Evolutionary conservation across 2,329 filamentous ascomycete genomes (phyloP).

Genomic region (Hymenoscyphus albidus): DNA sequence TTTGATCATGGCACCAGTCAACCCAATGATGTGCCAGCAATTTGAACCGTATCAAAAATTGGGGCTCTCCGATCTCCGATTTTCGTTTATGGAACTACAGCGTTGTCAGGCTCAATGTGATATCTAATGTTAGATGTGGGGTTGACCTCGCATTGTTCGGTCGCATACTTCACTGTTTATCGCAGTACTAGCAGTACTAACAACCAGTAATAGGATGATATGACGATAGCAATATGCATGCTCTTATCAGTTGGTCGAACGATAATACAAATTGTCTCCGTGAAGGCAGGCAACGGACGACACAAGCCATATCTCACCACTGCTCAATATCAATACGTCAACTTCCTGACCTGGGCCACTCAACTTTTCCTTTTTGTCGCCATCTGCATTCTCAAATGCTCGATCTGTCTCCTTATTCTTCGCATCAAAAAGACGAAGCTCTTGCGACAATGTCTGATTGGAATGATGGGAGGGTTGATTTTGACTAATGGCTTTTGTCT

Average conservation of each 20-base stretch:
- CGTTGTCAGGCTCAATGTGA: not conserved
- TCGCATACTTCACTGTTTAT: not conserved
- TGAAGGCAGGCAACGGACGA: conserved; percentile 38
- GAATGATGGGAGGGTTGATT: conserved; percentile 14
- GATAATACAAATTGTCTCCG: conserved; percentile 36
- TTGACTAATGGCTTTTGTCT: conserved; percentile 11
- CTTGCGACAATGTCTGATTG: conserved; percentile 34
- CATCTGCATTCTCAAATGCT: conserved; percentile 41
- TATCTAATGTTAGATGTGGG: conserved; percentile 19
- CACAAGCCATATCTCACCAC: conserved; percentile 37
- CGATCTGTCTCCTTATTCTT: conserved; percentile 41
- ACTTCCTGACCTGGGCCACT: conserved; percentile 39
- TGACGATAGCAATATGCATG: conserved; percentile 31
- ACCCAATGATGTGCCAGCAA: not conserved
- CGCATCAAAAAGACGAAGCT: conserved; percentile 39
- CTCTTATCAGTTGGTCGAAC: conserved; percentile 6
- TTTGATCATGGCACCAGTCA: not conserved
- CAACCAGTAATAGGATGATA: conserved; percentile 38
- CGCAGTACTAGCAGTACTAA: conserved; percentile 30
- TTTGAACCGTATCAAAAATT: not conserved
- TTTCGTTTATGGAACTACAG: not conserved
- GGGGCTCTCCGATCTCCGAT: not conserved
- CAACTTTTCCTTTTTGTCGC: conserved; percentile 41
- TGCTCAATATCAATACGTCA: conserved; percentile 36
- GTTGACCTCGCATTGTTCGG: not conserved